Conservation (phyloP, 2,329 filamentous ascomycete species). For the Ophiostoma novo-ulmi region DNA sequence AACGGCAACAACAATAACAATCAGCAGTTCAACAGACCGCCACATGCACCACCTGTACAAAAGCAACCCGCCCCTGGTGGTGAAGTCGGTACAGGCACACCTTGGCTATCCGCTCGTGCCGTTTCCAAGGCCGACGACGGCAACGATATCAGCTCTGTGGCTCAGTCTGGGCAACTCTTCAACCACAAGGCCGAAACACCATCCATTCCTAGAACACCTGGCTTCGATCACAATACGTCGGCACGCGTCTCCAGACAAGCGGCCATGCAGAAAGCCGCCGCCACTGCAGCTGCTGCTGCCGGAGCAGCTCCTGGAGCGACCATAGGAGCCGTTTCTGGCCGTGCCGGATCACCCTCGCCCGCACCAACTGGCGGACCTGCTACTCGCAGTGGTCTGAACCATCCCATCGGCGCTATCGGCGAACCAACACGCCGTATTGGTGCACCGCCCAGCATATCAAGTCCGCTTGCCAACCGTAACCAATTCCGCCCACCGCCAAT, state of each 20-base stretch:
- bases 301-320: no score
- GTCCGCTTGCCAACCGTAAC: slow-evolving; percentile 54
- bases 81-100: slow-evolving; percentile 36
- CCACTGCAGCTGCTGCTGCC: neutral
- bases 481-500: slow-evolving; percentile 57
- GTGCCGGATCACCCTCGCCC: neutral
- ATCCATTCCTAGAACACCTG: slow-evolving; percentile 82
- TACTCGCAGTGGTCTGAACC: slow-evolving; percentile 37
- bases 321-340: neutral
- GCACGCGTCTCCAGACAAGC: neutral
- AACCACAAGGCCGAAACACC: slow-evolving; percentile 73
- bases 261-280: slow-evolving; percentile 7
- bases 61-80: neutral
- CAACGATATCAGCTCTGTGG: slow-evolving; percentile 37
- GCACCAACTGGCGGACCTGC: neutral
- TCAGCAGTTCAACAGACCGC: slow-evolving; percentile 26
- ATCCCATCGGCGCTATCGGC: slow-evolving; percentile 43
- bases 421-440: slow-evolving; percentile 48
- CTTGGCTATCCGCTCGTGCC: slow-evolving; percentile 67
- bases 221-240: slow-evolving; percentile 74
- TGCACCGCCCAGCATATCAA: slow-evolving; percentile 49
- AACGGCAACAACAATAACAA: slow-evolving; percentile 20
- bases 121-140: slow-evolving; percentile 49
- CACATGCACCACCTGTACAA: neutral
- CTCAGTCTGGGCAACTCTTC: slow-evolving; percentile 52